These are phyloP conservation scores for Withania somnifera DNA, from an alignment of 305 asterid genomes.

Conservation along the genomic window DNA sequence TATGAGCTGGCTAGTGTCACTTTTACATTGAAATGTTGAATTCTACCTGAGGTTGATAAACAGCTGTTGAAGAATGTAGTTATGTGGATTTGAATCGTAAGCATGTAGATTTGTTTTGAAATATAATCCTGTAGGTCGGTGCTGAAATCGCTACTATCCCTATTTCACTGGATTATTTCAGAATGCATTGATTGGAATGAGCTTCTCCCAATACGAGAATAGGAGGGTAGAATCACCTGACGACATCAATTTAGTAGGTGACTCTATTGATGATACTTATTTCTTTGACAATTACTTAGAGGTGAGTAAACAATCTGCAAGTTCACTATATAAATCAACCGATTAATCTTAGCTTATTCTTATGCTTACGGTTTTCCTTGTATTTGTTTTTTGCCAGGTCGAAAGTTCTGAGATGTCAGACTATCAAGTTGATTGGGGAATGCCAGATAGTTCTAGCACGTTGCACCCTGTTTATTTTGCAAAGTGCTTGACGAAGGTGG, in stretches of 20 bases:
- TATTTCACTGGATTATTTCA: constrained; percentile 24
- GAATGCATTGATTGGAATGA: constrained; percentile 75
- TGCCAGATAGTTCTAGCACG: constrained; percentile 39
- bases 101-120: background rate
- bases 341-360: background rate
- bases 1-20: background rate
- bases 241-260: constrained; percentile 27
- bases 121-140: background rate
- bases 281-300: constrained; percentile 39
- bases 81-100: background rate
- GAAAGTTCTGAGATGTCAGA: constrained; percentile 35
- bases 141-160: background rate
- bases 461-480: constrained; percentile 74
- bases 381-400: constrained; percentile 21
- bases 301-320: constrained; percentile 23
- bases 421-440: constrained; percentile 42
- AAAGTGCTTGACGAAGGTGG: constrained; percentile 69
- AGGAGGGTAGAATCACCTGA: constrained; percentile 34
- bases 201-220: constrained; percentile 42
- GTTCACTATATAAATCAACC: background rate
- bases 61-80: background rate
- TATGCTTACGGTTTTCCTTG: background rate
- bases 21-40: background rate
- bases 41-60: background rate
- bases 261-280: constrained; percentile 32